Percentiles rank a stretch among this genome's conserved stretches.
phyloP scores from a whole-genome alignment of 768 basidiomycete species.

The Pisolithus orientalis region DNA sequence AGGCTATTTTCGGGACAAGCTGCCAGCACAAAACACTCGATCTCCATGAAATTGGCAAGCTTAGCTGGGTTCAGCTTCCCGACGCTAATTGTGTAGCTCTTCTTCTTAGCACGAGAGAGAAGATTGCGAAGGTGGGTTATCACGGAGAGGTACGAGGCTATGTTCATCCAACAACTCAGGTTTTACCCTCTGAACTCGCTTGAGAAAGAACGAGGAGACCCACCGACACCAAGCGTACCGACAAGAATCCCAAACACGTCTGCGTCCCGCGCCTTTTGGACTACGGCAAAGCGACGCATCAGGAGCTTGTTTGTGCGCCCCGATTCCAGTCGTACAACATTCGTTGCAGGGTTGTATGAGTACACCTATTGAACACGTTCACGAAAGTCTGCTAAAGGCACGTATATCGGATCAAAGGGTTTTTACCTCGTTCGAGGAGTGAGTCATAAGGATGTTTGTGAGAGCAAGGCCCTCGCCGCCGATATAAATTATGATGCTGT shows the following conservation, averaged over 20 bases:
- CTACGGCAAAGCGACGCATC: constrained; percentile 81
- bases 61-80: constrained; percentile 95
- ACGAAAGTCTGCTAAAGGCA: neutral
- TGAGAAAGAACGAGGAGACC: constrained; percentile 14
- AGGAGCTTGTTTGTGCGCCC: constrained; percentile 70
- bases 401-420: neutral
- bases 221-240: constrained; percentile 87
- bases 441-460: constrained; percentile 82
- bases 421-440: constrained; percentile 54
- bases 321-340: constrained; percentile 50
- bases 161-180: neutral
- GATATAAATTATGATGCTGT: constrained; percentile 45
- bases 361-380: constrained; percentile 48
- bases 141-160: constrained; percentile 81
- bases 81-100: constrained; percentile 91
- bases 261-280: constrained; percentile 85
- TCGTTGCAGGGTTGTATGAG: constrained; percentile 61
- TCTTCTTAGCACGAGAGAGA: constrained; percentile 66
- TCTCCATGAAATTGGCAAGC: constrained; percentile 91
- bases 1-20: constrained; percentile 93
- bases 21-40: constrained; percentile 92
- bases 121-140: constrained; percentile 74
- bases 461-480: constrained; percentile 77
- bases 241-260: constrained; percentile 95
- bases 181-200: neutral